A percentile compares a stretch with the other conserved stretches of the same genome.
Conservation (phyloP, 305 asterid species). For the Fraxinus albicans region DNA sequence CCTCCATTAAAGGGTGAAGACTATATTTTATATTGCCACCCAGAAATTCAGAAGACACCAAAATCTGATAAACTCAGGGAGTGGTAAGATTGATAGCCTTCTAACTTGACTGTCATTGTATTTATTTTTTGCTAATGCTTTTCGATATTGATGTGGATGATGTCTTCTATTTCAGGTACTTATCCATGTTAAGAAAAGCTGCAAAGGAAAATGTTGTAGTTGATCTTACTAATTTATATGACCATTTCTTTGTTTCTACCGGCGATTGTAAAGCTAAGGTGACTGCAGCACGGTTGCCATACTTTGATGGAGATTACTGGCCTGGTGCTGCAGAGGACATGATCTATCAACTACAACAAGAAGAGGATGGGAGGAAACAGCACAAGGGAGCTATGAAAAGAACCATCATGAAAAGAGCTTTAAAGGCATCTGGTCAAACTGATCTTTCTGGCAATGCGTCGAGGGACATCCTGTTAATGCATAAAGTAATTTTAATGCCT, state of each 20-base stretch:
- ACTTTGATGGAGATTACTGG: conserved; percentile 99
- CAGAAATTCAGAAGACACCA: conserved; percentile 99
- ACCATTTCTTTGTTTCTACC: conserved; percentile 77
- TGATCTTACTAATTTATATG: conserved; percentile 81
- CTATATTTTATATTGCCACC: conserved; percentile 97
- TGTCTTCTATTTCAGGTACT: conserved; percentile 68
- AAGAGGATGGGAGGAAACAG: conserved; percentile 87
- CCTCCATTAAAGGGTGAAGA: conserved; percentile 99
- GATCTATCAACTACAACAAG: conserved; percentile 85
- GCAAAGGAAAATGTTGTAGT: conserved; percentile 77
- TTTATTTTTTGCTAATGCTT: conserved; percentile 13
- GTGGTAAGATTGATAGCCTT: conserved; percentile 54
- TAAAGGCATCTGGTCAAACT: conserved; percentile 87
- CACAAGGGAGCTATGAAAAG: conserved; percentile 69
- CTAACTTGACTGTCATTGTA: neutral
- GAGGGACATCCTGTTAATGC: conserved; percentile 88
- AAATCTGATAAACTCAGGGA: conserved; percentile 98
- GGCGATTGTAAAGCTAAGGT: conserved; percentile 92
- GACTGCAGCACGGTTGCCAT: conserved; percentile 94
- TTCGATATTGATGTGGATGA: conserved; percentile 20
- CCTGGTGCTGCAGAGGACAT: conserved; percentile 99
- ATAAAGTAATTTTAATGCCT: conserved; percentile 53
- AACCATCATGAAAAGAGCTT: conserved; percentile 79
- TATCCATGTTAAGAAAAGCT: conserved; percentile 94
- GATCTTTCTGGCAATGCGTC: conserved; percentile 91